Percentiles rank a stretch among this genome's conserved stretches.
These are phyloP conservation scores for Tulasnella sp. DNA, from an alignment of 768 basidiomycete species.

Conservation along the genomic window DNA sequence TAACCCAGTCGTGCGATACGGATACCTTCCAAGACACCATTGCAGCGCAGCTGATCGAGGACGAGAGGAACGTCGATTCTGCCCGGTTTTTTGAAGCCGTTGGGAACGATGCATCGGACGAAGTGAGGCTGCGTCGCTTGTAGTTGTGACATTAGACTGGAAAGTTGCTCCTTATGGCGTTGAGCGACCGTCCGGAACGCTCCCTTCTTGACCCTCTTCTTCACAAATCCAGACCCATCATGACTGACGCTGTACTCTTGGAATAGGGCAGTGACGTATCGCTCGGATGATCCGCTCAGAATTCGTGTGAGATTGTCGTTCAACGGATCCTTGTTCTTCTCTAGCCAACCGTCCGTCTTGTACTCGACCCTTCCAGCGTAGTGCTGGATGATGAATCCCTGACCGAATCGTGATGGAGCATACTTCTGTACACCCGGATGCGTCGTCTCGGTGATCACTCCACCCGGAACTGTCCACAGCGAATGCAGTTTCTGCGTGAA, in stretches of 20 bases:
- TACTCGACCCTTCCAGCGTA: slow-evolving; percentile 98
- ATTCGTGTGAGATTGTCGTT: slow-evolving; percentile 93
- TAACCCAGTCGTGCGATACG: slow-evolving; percentile 95
- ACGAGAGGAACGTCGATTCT: slow-evolving; percentile 89
- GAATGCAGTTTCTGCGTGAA: slow-evolving; percentile 87
- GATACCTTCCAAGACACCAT: slow-evolving; percentile 98
- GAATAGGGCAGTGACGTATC: slow-evolving; percentile 75
- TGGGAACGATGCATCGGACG: slow-evolving; percentile 96
- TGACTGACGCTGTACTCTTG: slow-evolving; percentile 59
- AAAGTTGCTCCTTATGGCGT: slow-evolving; percentile 89
- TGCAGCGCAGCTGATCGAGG: slow-evolving; percentile 91
- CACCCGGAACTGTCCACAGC: slow-evolving; percentile 48
- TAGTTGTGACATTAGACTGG: slow-evolving; percentile 82
- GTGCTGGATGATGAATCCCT: slow-evolving; percentile 86
- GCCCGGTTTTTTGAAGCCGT: slow-evolving; percentile 80
- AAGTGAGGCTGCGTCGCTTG: slow-evolving; percentile 96
- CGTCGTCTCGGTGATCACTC: slow-evolving; percentile 30
- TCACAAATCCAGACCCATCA: slow-evolving; percentile 27
- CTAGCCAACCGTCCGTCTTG: slow-evolving; percentile 90
- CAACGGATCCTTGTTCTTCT: slow-evolving; percentile 98
- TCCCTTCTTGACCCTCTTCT: slow-evolving; percentile 85
- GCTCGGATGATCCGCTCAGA: slow-evolving; percentile 69
- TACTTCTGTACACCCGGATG: slow-evolving; percentile 81
- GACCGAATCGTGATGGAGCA: slow-evolving; percentile 75
- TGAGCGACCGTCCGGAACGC: slow-evolving; percentile 95